These are phyloP conservation scores for Geotrichum phurueaensis DNA, from an alignment of 1,139 yeast species.

Conservation along the genomic window DNA sequence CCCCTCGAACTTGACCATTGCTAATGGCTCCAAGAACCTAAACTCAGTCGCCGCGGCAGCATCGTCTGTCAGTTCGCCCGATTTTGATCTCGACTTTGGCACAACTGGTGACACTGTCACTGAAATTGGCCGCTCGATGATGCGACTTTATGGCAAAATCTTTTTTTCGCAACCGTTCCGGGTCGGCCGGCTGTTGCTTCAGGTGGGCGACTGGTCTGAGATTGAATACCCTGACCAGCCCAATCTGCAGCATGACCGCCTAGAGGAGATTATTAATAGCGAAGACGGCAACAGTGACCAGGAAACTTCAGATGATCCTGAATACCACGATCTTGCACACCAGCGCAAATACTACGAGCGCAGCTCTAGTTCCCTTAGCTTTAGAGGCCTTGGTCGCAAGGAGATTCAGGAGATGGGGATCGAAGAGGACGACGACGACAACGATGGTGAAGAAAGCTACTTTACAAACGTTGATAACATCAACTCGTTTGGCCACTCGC, in stretches of 20 bases:
- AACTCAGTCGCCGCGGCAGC: slow-evolving; percentile 1
- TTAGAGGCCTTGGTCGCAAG: slow-evolving; percentile 9
- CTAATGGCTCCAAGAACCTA: slow-evolving; percentile 1
- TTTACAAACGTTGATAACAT: slow-evolving; percentile 36
- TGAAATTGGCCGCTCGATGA: slow-evolving; percentile 48
- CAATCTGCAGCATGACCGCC: neutral
- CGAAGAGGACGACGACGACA: slow-evolving; percentile 19
- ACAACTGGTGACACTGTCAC: slow-evolving; percentile 16
- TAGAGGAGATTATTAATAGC: slow-evolving; percentile 17
- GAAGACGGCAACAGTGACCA: slow-evolving; percentile 25
- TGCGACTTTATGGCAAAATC: slow-evolving; percentile 61
- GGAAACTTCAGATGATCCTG: neutral
- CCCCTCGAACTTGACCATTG: slow-evolving; percentile 13
- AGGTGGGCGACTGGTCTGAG: slow-evolving; percentile 53
- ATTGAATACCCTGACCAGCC: neutral
- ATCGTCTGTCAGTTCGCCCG: slow-evolving; percentile 6
- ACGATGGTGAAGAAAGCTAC: slow-evolving; percentile 42
- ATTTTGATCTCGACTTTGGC: slow-evolving; percentile 19
- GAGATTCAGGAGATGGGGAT: slow-evolving; percentile 4
- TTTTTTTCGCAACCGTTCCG: slow-evolving; percentile 84
- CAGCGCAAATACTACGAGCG: slow-evolving; percentile 5
- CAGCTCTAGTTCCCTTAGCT: slow-evolving; percentile 17
- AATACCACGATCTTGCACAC: neutral
- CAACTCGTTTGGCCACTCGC: neutral
- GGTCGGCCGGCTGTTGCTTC: slow-evolving; percentile 69